Percentiles rank a stretch among this genome's conserved stretches.
Conservation (phyloP, 1,139 yeast genomes). For the Geotrichum bryndzae region DNA sequence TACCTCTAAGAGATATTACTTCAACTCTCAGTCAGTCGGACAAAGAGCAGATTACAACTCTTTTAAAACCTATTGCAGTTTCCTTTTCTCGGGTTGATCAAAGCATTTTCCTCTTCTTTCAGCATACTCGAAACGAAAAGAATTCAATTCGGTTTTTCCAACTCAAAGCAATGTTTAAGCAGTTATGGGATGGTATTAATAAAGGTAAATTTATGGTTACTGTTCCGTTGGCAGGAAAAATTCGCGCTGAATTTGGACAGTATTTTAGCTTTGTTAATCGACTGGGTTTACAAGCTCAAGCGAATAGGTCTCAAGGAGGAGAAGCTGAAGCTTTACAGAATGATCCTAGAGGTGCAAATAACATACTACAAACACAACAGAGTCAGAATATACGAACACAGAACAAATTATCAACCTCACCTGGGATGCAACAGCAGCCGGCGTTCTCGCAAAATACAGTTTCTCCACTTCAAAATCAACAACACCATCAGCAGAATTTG, state of each 20-base stretch:
- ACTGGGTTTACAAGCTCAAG: background rate
- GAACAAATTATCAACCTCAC: background rate
- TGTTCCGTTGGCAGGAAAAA: conserved; percentile 1
- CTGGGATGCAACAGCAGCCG: background rate
- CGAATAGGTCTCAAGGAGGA: background rate
- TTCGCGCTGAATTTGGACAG: conserved; percentile 1
- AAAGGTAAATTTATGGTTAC: conserved; percentile 1
- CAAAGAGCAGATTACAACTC: background rate
- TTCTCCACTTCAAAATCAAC: background rate
- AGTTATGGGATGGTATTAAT: conserved; percentile 3
- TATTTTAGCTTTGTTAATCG: conserved; percentile 2
- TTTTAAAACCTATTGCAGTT: background rate
- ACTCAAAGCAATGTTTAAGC: conserved; percentile 1
- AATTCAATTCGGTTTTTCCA: conserved; percentile 6
- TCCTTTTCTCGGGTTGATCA: conserved; percentile 6
- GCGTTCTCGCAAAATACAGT: background rate
- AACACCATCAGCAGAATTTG: background rate
- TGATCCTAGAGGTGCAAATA: background rate
- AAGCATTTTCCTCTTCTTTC: background rate
- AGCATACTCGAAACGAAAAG: background rate
- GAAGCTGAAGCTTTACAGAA: background rate
- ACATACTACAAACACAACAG: background rate
- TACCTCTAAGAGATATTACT: background rate
- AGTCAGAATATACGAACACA: background rate
- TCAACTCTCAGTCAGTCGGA: background rate